These are phyloP conservation scores for Pelargonium fulgidum DNA, from an alignment of 441 rosid genomes.

Conservation along the genomic window DNA sequence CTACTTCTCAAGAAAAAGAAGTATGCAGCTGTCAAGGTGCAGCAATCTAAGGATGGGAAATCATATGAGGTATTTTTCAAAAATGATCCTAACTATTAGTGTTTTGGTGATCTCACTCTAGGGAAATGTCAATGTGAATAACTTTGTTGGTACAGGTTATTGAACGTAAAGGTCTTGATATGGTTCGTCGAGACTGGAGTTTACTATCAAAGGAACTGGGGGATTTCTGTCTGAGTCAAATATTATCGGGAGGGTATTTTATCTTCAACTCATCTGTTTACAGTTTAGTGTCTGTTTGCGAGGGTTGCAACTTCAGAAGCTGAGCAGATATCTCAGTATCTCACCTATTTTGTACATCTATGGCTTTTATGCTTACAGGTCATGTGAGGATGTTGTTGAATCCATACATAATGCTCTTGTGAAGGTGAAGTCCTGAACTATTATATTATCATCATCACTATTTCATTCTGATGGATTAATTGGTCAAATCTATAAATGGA, in stretches of 20 bases:
- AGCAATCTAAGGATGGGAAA: conserved; percentile 57
- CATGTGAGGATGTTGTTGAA: conserved; percentile 89
- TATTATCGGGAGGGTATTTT: conserved; percentile 81
- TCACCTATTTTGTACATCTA: conserved; percentile 10
- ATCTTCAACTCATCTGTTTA: conserved; percentile 2
- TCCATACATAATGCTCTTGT: conserved; percentile 73
- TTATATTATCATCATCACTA: background rate
- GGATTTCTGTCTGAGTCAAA: conserved; percentile 73
- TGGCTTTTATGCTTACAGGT: conserved; percentile 41
- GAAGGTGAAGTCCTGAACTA: conserved; percentile 46
- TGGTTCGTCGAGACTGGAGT: conserved; percentile 99
- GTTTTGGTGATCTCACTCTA: conserved; percentile 12
- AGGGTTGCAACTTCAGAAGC: conserved; percentile 12
- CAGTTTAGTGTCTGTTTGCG: conserved; percentile 9
- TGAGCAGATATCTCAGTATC: conserved; percentile 15
- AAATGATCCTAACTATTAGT: conserved; percentile 3
- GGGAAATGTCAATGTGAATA: conserved; percentile 21
- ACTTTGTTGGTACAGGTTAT: conserved; percentile 54
- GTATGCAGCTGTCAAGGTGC: conserved; percentile 93
- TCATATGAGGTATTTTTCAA: conserved; percentile 50
- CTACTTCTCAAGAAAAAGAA: conserved; percentile 93
- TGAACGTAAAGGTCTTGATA: conserved; percentile 97
- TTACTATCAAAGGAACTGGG: conserved; percentile 89
- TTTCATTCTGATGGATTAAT: background rate
- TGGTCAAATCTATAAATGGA: background rate